Percentiles rank a stretch among this genome's conserved stretches.
phyloP scores from a whole-genome alignment of 2,329 filamentous ascomycete genomes.

The Ceratocystiopsis minuta region DNA sequence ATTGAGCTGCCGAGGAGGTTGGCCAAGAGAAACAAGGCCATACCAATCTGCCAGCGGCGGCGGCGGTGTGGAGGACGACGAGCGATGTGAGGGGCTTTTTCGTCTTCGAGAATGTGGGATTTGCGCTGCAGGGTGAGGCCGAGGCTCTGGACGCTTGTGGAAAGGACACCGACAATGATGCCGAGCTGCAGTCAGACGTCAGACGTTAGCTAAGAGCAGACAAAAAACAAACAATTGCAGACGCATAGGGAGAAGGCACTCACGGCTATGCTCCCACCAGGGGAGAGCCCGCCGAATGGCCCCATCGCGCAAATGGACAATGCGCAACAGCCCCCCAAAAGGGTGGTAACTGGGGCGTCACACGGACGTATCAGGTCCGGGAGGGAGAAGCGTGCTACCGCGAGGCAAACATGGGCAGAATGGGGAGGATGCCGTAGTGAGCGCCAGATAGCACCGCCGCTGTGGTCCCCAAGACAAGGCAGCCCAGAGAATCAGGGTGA shows the following conservation, averaged over 20 bases:
- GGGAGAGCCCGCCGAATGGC: slow-evolving; percentile 57
- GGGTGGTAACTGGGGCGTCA: too few species aligned
- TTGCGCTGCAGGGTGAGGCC: slow-evolving; percentile 93
- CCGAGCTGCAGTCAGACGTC: slow-evolving; percentile 61
- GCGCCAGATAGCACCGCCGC: too few species aligned
- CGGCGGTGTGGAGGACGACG: slow-evolving; percentile 76
- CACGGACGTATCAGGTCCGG: not conserved
- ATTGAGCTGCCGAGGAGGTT: slow-evolving; percentile 92
- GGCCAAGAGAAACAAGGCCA: slow-evolving; percentile 91
- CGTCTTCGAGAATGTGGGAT: slow-evolving; percentile 93
- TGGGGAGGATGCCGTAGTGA: too few species aligned
- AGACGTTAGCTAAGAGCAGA: not conserved
- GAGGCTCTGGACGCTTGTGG: slow-evolving; percentile 85
- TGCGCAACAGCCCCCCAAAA: slow-evolving; percentile 19
- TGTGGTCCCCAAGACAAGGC: too few species aligned
- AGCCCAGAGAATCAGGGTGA: too few species aligned
- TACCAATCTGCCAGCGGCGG: slow-evolving; percentile 88
- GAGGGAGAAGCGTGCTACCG: not conserved
- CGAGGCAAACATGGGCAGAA: slow-evolving; percentile 1
- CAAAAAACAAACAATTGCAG: not conserved
- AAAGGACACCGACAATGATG: slow-evolving; percentile 80
- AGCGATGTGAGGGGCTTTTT: slow-evolving; percentile 62
- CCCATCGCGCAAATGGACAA: slow-evolving; percentile 38
- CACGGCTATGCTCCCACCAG: slow-evolving; percentile 61
- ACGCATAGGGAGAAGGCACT: slow-evolving; percentile 12